Evolutionary conservation across 202 grass and related monocot species (phyloP).

Genomic region (Setaria italica): DNA sequence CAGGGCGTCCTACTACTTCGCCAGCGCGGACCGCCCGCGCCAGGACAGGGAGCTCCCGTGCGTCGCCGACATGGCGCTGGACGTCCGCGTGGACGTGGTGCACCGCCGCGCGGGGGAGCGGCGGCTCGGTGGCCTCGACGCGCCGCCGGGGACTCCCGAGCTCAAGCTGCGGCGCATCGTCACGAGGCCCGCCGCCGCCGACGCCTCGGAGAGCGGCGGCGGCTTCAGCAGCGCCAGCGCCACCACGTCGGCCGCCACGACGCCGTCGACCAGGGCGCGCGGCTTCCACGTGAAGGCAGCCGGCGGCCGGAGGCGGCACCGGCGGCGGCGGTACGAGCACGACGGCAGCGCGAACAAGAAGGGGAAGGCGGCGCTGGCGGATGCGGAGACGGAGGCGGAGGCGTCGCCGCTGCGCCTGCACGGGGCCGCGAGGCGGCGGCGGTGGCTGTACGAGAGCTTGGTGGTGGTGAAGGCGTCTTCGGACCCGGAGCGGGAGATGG

Average conservation of each 20-base stretch:
- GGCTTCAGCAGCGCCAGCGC: not conserved
- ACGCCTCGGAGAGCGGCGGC: slow-evolving; percentile 14
- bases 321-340: not conserved
- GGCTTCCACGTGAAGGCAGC: slow-evolving; percentile 43
- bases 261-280: slow-evolving; percentile 52
- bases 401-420: not conserved
- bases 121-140: slow-evolving; percentile 47
- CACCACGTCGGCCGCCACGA: slow-evolving; percentile 52
- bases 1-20: slow-evolving; percentile 85
- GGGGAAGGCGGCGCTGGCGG: slow-evolving; percentile 18
- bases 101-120: slow-evolving; percentile 37
- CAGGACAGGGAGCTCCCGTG: slow-evolving; percentile 46
- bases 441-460: slow-evolving; percentile 73
- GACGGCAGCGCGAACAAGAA: slow-evolving; percentile 12
- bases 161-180: slow-evolving; percentile 76
- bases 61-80: slow-evolving; percentile 11
- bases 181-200: slow-evolving; percentile 43
- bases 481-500: slow-evolving; percentile 79
- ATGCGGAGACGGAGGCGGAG: not conserved
- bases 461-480: slow-evolving; percentile 76
- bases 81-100: slow-evolving; percentile 47
- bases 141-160: slow-evolving; percentile 56
- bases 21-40: slow-evolving; percentile 60
- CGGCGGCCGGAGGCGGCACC: not conserved
- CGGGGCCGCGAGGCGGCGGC: slow-evolving; percentile 45